phyloP scores from a whole-genome alignment of 371 early-diverging fungal species.

The Mucor plumbeus region DNA sequence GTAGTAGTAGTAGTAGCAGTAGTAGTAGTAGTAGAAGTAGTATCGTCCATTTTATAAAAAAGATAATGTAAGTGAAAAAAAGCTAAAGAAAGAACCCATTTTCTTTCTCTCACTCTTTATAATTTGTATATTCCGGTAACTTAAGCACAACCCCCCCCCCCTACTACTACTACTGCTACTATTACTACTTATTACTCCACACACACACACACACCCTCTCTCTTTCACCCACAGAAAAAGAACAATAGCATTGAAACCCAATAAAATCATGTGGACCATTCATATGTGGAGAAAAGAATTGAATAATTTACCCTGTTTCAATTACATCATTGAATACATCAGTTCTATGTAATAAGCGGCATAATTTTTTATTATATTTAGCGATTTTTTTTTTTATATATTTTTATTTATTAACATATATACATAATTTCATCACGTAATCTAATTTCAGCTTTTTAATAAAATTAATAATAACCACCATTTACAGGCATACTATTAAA shows the following conservation, averaged over 20 bases:
- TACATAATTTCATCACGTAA: not conserved
- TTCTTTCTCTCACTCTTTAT: not conserved
- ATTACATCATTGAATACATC: conserved; percentile 6
- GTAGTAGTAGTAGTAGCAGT: not conserved
- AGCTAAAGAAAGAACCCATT: not conserved
- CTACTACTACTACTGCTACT: not conserved
- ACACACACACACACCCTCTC: not conserved
- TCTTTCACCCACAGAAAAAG: not conserved
- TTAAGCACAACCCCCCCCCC: not conserved
- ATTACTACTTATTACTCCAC: not conserved
- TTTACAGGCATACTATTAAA: not conserved
- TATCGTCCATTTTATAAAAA: not conserved
- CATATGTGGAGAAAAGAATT: not conserved
- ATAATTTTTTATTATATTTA: not conserved
- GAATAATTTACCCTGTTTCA: not conserved
- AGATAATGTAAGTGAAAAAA: not conserved
- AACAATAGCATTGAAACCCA: conserved; percentile 4
- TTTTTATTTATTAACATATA: not conserved
- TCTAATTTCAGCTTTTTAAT: not conserved
- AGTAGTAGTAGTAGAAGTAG: not conserved
- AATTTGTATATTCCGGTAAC: not conserved
- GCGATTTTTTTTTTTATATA: not conserved
- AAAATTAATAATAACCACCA: not conserved
- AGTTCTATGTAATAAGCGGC: conserved; percentile 4
- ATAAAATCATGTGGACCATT: conserved; percentile 2